Evolutionary conservation across 2,329 filamentous ascomycete genomes (phyloP).

Genomic region (Ophiostoma tasmaniense): DNA sequence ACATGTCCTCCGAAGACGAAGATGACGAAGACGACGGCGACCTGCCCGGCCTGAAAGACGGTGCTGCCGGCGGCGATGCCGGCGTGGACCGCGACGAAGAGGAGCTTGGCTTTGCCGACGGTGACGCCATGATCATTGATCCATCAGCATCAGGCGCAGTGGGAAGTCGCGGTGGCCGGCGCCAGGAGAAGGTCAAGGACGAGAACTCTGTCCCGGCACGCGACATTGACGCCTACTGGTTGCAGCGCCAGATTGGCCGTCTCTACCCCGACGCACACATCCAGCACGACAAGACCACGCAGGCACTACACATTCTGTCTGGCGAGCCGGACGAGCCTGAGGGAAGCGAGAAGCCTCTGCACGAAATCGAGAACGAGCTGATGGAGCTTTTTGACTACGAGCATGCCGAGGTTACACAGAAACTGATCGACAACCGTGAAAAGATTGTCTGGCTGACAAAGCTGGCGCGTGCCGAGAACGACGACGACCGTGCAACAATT

Average conservation of each 20-base stretch:
- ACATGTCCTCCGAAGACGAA: slow-evolving; percentile 77
- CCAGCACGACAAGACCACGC: slow-evolving; percentile 84
- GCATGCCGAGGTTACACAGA: slow-evolving; percentile 84
- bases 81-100: slow-evolving; percentile 41
- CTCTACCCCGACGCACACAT: slow-evolving; percentile 87
- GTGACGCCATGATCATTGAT: slow-evolving; percentile 78
- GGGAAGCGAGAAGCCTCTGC: slow-evolving; percentile 73
- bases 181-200: slow-evolving; percentile 40
- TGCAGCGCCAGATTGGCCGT: slow-evolving; percentile 83
- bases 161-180: slow-evolving; percentile 41
- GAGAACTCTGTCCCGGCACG: slow-evolving; percentile 65
- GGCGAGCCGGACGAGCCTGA: slow-evolving; percentile 61
- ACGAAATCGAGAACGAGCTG: slow-evolving; percentile 94
- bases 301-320: slow-evolving; percentile 74
- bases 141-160: slow-evolving; percentile 40
- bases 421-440: slow-evolving; percentile 83
- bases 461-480: slow-evolving; percentile 72
- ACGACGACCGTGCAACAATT: slow-evolving; percentile 64
- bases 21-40: slow-evolving; percentile 59
- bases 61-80: slow-evolving; percentile 42
- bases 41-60: slow-evolving; percentile 43
- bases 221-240: slow-evolving; percentile 95
- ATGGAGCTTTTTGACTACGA: slow-evolving; percentile 99
- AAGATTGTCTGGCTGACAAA: slow-evolving; percentile 93
- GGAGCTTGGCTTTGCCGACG: slow-evolving; percentile 44